Conservation (phyloP, 805 yeast species). For the Candida khao-thaluensis region DNA sequence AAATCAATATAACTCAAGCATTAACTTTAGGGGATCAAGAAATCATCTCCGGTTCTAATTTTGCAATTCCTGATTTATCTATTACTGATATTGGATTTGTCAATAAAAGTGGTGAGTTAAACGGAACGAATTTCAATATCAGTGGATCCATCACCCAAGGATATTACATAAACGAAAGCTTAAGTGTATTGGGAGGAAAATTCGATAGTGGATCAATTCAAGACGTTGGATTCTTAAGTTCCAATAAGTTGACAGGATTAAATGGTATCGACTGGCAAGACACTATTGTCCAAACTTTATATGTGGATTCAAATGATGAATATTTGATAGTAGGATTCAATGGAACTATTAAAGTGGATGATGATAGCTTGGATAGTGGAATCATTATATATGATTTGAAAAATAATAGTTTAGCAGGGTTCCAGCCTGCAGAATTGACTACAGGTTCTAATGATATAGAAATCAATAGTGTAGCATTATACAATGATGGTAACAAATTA, state of each 20-base stretch:
- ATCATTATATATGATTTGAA: conserved; percentile 53
- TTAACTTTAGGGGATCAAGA: conserved; percentile 26
- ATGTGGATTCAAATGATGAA: conserved; percentile 32
- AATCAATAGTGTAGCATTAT: conserved; percentile 36
- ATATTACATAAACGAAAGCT: conserved; percentile 46
- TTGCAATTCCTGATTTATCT: conserved; percentile 33
- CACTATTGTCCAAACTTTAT: conserved; percentile 30
- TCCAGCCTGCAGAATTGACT: conserved; percentile 51
- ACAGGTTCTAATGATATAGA: conserved; percentile 27
- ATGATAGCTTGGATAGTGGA: conserved; percentile 34
- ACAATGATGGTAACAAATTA: conserved; percentile 36
- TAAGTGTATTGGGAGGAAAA: conserved; percentile 60
- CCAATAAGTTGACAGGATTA: conserved; percentile 19
- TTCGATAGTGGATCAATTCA: conserved; percentile 28
- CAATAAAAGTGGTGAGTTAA: conserved; percentile 20
- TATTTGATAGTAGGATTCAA: conserved; percentile 48
- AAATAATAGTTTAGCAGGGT: conserved; percentile 36
- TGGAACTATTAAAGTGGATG: conserved; percentile 29
- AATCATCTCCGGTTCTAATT: conserved; percentile 35
- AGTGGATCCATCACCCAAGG: conserved; percentile 28
- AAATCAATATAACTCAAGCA: conserved; percentile 31
- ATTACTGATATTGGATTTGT: conserved; percentile 25
- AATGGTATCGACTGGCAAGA: conserved; percentile 26
- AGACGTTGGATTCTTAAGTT: conserved; percentile 32
- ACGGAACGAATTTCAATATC: conserved; percentile 14